Percentiles rank a stretch among this genome's conserved stretches.
These are phyloP conservation scores for Lithohypha guttulata DNA, from an alignment of 2,329 filamentous ascomycete species.

Conservation along the genomic window DNA sequence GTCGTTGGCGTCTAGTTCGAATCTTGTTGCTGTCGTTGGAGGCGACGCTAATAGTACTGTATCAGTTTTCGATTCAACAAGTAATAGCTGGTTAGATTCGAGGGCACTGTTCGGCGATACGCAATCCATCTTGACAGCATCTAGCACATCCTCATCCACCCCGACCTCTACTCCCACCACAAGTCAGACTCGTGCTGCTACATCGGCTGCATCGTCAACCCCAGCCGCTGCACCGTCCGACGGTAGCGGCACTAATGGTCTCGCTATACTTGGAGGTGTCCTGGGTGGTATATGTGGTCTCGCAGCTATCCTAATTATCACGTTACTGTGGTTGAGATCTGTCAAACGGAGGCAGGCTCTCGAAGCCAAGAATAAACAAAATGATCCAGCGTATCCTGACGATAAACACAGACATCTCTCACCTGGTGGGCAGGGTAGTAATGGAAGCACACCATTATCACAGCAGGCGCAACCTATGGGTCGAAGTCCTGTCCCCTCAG, in stretches of 20 bases:
- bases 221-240: conserved; percentile 27
- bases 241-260: conserved; percentile 23
- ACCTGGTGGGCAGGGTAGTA: too few relatives aligned
- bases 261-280: conserved; percentile 65
- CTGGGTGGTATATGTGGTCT: conserved; percentile 72
- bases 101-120: conserved; percentile 48
- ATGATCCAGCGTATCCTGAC: conserved; percentile 37
- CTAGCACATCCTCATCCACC: conserved; percentile 22
- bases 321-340: conserved; percentile 59
- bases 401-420: conserved; percentile 37
- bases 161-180: conserved; percentile 22
- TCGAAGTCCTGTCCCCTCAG: conserved; percentile 31
- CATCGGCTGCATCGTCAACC: conserved; percentile 25
- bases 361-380: conserved; percentile 31
- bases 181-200: conserved; percentile 23
- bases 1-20: conserved; percentile 55
- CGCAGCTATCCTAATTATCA: conserved; percentile 55
- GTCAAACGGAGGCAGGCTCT: conserved; percentile 43
- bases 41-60: conserved; percentile 58
- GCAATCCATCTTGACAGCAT: conserved; percentile 25
- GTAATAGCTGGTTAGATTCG: conserved; percentile 70
- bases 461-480: conserved; percentile 36
- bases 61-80: conserved; percentile 62
- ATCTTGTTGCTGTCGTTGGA: conserved; percentile 67
- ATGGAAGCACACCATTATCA: conserved; percentile 34